These are phyloP conservation scores for Cymodocea nodosa DNA, from an alignment of 116 monocot species.

Conservation along the genomic window DNA sequence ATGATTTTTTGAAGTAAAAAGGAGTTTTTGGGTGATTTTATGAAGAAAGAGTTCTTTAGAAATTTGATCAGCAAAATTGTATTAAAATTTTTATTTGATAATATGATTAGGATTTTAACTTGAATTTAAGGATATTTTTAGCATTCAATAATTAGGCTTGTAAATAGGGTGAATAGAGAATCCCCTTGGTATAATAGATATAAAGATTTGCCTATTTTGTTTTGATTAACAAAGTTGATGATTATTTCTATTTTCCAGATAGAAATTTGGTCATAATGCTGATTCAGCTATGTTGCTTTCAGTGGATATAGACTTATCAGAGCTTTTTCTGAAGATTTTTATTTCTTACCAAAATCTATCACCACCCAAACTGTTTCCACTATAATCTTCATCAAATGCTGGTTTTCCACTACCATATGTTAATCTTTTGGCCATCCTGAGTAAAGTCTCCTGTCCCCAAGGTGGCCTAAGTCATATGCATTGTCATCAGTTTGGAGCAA, in stretches of 20 bases:
- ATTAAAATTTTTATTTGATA: too few species aligned
- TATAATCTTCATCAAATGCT: slow-evolving; percentile 75
- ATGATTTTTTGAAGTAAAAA: too few species aligned
- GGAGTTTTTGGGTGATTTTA: too few species aligned
- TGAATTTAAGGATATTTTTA: too few species aligned
- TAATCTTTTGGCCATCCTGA: slow-evolving; percentile 67
- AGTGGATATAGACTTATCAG: slow-evolving; percentile 68
- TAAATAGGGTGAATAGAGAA: too few species aligned
- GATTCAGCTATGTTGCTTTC: slow-evolving; percentile 45
- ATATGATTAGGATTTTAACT: too few species aligned
- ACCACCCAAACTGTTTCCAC: slow-evolving; percentile 80
- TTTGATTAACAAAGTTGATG: too few species aligned
- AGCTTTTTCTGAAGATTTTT: slow-evolving; percentile 33
- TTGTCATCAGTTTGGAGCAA: slow-evolving; percentile 72
- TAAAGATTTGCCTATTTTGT: too few species aligned
- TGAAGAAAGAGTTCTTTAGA: too few species aligned
- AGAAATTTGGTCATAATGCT: slow-evolving; percentile 67
- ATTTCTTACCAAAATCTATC: slow-evolving; percentile 75
- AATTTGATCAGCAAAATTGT: too few species aligned
- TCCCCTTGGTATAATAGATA: too few species aligned
- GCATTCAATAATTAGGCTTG: too few species aligned
- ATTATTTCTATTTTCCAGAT: slow-evolving; percentile 22
- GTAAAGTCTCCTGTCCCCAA: slow-evolving; percentile 38
- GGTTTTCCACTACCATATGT: slow-evolving; percentile 57
- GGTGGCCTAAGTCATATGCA: slow-evolving; percentile 41